Evolutionary conservation across 139 green algal genomes (phyloP), one percentile per base, ranked within the genome.

Genomic region (Pleodorina starrii): DNA sequence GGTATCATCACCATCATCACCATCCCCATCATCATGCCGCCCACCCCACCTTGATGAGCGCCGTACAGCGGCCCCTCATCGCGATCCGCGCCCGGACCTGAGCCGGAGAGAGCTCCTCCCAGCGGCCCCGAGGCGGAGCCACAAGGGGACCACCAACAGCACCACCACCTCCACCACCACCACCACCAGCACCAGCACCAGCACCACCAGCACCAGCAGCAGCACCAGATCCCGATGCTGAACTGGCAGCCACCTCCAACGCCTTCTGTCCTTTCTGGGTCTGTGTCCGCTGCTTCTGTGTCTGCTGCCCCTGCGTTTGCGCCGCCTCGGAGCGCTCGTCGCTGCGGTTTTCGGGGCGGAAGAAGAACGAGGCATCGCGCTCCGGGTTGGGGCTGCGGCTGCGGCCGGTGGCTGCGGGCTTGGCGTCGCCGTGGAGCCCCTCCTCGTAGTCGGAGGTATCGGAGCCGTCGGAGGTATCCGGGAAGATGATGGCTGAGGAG

Each of bases 21-120:
- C n/a, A n/a, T n/a, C n/a, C n/a, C 12, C 59, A 71, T 71, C 6
- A 36, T 71, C 59, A 11, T 32, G 23, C 59, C 59, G 12, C 27
- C 63, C 63, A 19, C 6, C 63, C 6, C 40, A 92, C 89, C 85
- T 94, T 97, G 69, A 97, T 71, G 25, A 97, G 88, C 0, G 90
- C 95, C 72, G 86, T 93, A 87, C 92, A 94, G 29, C 89, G 92
- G 23, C 90, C 90, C 38, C 57, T 32, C 68, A 87, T 92, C 44
- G 87, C 92, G 10, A 94, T 91, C 60, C 75, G 84, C 19, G 60
- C 43, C 7, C 75, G 48, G 35, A 90, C 66, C 54, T 81, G 44
- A 12, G 36, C 89, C 17, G 91, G 89, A 16, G 68, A 51, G 48
- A 90, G 29, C 0, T 27, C 35, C 11, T 71, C 23, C 89, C 90